Base-by-base conservation (phyloP, 1,139 yeast species). In the Blastobotrys buckinghamii region DNA sequence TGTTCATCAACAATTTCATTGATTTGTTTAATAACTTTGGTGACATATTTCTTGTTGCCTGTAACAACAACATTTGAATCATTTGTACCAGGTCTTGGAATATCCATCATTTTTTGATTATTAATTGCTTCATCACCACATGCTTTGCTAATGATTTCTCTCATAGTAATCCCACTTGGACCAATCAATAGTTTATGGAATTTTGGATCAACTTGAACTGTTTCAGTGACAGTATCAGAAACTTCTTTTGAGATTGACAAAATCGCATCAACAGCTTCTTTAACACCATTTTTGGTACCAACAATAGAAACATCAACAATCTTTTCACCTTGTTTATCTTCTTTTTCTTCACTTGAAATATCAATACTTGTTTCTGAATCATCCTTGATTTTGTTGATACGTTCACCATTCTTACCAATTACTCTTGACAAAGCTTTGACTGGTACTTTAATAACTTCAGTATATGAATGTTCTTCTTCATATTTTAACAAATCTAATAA, bases 401-500 rank as follows among this genome's bases (percentile, higher is more conserved):
- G 79, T 57, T 85, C 94, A 65, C 97, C 97, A 52, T 77, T 74
- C 62, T 84, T 87, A 62, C 98, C 98, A 64, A 94, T 89, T 50
- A 94, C 82, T 64, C 90, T 77, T 16, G 97, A 76, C 54, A 90
- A 76, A 20, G 90, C 84, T 57, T 76, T 79, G 40, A 75, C 67
- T 41, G 97, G 95, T 49, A 94, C 82, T 45, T 71, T 67, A 47
- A 92, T 63, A 19, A 72, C 69, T 58, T 80, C 76, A 53, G 78
- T 76, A 69, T 80, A 79, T 26, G 96, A 92, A 63, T 90, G 88
- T 59, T 87, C 96, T 63, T 79, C 82, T 68, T 90, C 97, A 67
- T 84, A 94, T 59, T 84, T 84, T 58, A 86, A 75, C 56, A 94
- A 76, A 53, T 89, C 97, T 60, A 77, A 75, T 63, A 94, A 72